Evolutionary conservation across 495 filamentous ascomycete genomes (phyloP).

Genomic region (Oleoguttula mirabilis): DNA sequence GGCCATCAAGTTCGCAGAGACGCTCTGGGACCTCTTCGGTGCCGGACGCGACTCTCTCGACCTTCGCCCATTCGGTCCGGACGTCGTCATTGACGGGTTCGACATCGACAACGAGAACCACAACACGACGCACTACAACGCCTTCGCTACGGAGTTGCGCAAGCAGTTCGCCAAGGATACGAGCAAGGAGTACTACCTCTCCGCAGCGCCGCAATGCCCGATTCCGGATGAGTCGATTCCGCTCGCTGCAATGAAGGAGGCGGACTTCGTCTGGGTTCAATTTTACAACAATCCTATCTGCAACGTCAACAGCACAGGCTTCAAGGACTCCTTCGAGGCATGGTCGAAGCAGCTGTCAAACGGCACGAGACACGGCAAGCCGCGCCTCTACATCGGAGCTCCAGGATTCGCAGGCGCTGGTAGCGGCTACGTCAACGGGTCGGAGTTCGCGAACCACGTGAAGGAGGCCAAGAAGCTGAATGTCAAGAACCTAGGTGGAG

Average conservation of each 20-base stretch:
- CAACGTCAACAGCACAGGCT: slow-evolving; percentile 15
- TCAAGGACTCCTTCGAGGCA: slow-evolving; percentile 30
- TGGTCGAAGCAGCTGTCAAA: slow-evolving; percentile 34
- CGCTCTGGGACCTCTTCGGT: slow-evolving; percentile 60
- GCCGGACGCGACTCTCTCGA: slow-evolving; percentile 32
- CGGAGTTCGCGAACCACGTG: slow-evolving; percentile 29
- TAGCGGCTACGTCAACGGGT: slow-evolving; percentile 37
- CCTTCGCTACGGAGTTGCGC: slow-evolving; percentile 46
- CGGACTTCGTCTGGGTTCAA: slow-evolving; percentile 55
- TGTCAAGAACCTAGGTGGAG: slow-evolving; percentile 48
- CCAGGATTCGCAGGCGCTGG: slow-evolving; percentile 33
- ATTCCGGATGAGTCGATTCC: slow-evolving; percentile 52
- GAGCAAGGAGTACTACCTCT: slow-evolving; percentile 46
- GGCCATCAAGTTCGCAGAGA: slow-evolving; percentile 44
- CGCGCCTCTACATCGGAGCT: slow-evolving; percentile 41
- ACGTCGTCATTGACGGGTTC: slow-evolving; percentile 56
- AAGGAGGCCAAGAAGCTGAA: slow-evolving; percentile 24
- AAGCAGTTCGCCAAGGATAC: slow-evolving; percentile 36
- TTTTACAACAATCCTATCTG: slow-evolving; percentile 50
- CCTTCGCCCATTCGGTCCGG: slow-evolving; percentile 44
- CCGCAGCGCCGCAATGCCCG: slow-evolving; percentile 56
- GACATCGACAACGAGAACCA: slow-evolving; percentile 33
- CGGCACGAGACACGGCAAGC: slow-evolving; percentile 36
- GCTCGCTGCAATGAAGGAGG: slow-evolving; percentile 42
- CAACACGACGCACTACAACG: slow-evolving; percentile 37